Evolutionary conservation across 1,139 yeast genomes (phyloP), one percentile per base, ranked within the genome.

Genomic region (Geotrichum restrictum): DNA sequence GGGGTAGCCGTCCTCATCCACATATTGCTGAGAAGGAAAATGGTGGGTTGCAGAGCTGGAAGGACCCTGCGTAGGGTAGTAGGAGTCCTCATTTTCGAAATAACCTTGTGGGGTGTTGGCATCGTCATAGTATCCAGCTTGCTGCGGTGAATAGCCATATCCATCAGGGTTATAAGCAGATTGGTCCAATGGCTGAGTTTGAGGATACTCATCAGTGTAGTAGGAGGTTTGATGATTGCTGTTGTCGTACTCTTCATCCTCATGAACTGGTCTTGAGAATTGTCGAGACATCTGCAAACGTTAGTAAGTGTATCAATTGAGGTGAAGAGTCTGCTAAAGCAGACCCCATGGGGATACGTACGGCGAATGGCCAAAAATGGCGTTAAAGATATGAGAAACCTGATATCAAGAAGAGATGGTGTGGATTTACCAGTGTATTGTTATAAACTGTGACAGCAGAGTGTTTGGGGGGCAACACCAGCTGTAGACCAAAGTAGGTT

Each of bases 1-100:
- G 14, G 70, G 64, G 59, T 69, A 69, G 51, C 66, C 68, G 31
- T 68, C 68, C 33, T 66, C 70, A 50, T 63, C 52, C 29, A 40
- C 60, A 52, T 67, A 66, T 51, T 67, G 68, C 42, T 67, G 68
- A 53, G 67, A 65, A 36, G 65, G 62, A 45, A 62, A 63, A 32
- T 64, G 69, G 50, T 66, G 67, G 43, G 66, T 21, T 4, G 5
- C 27, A 19, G 41, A 1, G 6, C 11, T 67, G 54, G 66, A 64
- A 40, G 65, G 63, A 47, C 62, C 64, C 45, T 65, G 61, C 34
- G 64, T 68, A 48, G 67, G 68, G 40, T 55, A 62, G 53, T 64
- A 59, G 48, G 60, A 57, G 38, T 62, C 62, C 34, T 58, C 58
- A 42, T 61, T 60, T 47, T 60, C 59, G 51, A 57, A 63, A 34